phyloP scores from a whole-genome alignment of 345 rosid species.

The Citrus maxima region DNA sequence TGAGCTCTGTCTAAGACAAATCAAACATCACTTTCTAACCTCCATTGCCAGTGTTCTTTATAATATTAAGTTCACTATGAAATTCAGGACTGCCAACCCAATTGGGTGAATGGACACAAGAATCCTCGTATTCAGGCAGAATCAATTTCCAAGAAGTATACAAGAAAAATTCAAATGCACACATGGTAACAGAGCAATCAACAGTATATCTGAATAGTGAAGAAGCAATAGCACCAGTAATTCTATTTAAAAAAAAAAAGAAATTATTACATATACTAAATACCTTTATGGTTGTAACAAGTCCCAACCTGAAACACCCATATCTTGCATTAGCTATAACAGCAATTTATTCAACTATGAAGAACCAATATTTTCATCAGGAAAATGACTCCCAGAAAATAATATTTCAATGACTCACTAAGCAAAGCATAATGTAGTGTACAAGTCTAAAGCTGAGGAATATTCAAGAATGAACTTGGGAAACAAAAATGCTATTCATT shows the following conservation, averaged over 20 bases:
- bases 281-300: slow-evolving; percentile 47
- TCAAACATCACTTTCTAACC: background rate
- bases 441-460: background rate
- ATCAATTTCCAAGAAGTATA: background rate
- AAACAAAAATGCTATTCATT: background rate
- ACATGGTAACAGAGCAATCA: background rate
- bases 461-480: background rate
- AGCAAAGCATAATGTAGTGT: background rate
- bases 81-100: background rate
- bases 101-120: background rate
- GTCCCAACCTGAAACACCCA: slow-evolving; percentile 46
- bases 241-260: background rate
- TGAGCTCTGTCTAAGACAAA: background rate
- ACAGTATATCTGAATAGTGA: background rate
- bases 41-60: background rate
- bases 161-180: background rate
- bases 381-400: background rate
- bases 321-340: slow-evolving; percentile 9
- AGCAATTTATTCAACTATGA: background rate
- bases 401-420: background rate
- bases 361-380: background rate
- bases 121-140: background rate
- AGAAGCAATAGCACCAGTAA: background rate
- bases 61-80: background rate
- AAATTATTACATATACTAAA: background rate